Evolutionary conservation across 495 filamentous ascomycete genomes (phyloP), one percentile per base, ranked within the genome.

Genomic region (Tuber microsphaerosporum): DNA sequence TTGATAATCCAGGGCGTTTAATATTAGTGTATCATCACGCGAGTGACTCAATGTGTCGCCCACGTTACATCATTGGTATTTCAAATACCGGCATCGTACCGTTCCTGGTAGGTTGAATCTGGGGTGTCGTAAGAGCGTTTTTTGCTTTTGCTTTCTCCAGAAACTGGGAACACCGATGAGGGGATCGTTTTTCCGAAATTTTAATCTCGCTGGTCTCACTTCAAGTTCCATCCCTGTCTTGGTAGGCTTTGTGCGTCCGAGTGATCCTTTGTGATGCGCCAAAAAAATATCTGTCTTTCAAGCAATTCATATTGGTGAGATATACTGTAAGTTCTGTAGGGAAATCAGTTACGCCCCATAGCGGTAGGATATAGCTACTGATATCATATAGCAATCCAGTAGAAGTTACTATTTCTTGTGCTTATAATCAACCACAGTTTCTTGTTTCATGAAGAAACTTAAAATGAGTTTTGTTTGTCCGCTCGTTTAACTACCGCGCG

Each of bases 21-120:
- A 56, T 61, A 16, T 4, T 20, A 8, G n/a, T 61, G n/a, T 31
- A 31, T 61, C 10, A 61, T 61, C 5, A 61, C 51, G n/a, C 51
- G 26, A 61, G 51, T 61, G 26, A 61, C 51, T 61, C 51, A 26
- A 31, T 31, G 51, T 10, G 51, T 16, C 10, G 51, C 10, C 51
- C 51, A 31, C 51, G 10, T 19, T 65, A 65, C 56, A 65, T 65
- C 56, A 65, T 65, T 65, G 56, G 56, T 65, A 65, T 65, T 65
- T 34, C 26, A 65, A 65, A 65, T 65, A 34, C n/a, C n/a, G n/a
- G n/a, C n/a, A n/a, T 8, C 26, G 12, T 16, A 26, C 51, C 7
- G 22, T 26, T 31, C 20, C 48, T 10, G 51, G 10, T 61, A 46
- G 16, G 17, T 46, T 12, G 22, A 65, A 65, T 34, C 14, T 34